These are phyloP conservation scores for Chlorophyllum brunneum DNA, from an alignment of 768 basidiomycete genomes.

Conservation along the genomic window DNA sequence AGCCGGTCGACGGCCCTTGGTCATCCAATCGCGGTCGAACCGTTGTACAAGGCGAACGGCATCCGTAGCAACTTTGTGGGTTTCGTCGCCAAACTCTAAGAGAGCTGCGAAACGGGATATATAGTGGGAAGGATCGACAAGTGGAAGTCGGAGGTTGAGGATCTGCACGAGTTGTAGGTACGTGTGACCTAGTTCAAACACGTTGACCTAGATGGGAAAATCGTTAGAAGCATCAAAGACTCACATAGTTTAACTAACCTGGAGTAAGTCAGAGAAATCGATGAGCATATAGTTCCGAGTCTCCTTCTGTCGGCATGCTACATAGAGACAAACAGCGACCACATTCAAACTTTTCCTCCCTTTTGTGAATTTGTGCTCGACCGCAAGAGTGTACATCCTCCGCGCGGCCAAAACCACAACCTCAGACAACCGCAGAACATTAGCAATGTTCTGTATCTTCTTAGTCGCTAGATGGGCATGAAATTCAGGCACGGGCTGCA, in stretches of 20 bases:
- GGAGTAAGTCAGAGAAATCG: constrained; percentile 95
- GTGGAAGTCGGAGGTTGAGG: constrained; percentile 78
- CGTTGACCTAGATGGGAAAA: constrained; percentile 68
- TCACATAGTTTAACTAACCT: constrained; percentile 40
- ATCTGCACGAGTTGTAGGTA: constrained; percentile 92
- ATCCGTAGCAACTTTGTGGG: constrained; percentile 86
- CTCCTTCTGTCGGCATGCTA: constrained; percentile 89
- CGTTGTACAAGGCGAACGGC: constrained; percentile 90
- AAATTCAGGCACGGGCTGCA: constrained; percentile 11
- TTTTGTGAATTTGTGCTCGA: constrained; percentile 92
- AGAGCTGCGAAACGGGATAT: constrained; percentile 93
- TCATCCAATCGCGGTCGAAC: constrained; percentile 98
- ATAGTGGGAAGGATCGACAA: constrained; percentile 95
- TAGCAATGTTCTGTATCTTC: constrained; percentile 81
- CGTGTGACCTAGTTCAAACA: constrained; percentile 94
- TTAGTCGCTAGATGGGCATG: constrained; percentile 53
- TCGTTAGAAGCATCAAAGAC: neutral
- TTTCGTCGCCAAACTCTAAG: constrained; percentile 95
- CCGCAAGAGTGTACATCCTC: constrained; percentile 88
- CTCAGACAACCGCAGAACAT: constrained; percentile 74
- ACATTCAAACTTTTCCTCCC: constrained; percentile 91
- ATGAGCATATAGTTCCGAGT: constrained; percentile 96
- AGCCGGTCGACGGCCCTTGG: constrained; percentile 89
- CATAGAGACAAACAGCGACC: constrained; percentile 93
- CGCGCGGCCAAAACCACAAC: constrained; percentile 77